phyloP scores from a whole-genome alignment of 2,329 filamentous ascomycete species.

The Tolypocladium tundrense region DNA sequence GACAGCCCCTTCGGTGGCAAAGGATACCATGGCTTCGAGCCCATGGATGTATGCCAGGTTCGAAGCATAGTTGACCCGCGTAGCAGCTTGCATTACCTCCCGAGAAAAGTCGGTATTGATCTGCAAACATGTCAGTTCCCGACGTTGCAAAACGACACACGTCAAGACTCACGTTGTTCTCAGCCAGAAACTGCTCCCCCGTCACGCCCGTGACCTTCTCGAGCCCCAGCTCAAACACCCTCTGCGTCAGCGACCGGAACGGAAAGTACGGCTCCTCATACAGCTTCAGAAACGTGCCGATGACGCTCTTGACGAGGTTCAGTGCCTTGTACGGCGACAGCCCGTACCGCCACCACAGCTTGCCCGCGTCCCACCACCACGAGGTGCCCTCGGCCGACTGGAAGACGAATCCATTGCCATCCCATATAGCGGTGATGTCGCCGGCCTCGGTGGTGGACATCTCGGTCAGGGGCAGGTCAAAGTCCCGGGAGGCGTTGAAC shows the following conservation, averaged over 20 bases:
- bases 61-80: conserved; percentile 88
- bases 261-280: conserved; percentile 80
- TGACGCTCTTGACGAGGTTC: conserved; percentile 58
- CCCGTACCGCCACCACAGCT: conserved; percentile 80
- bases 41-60: conserved; percentile 83
- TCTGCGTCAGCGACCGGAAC: conserved; percentile 64
- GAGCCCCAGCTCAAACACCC: conserved; percentile 58
- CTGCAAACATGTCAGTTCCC: conserved; percentile 14
- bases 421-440: conserved; percentile 67
- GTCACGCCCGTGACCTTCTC: conserved; percentile 56
- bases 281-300: conserved; percentile 65
- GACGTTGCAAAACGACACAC: neutral
- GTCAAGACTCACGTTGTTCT: conserved; percentile 36
- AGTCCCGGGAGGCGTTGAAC: conserved; percentile 57
- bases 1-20: conserved; percentile 78
- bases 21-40: conserved; percentile 80
- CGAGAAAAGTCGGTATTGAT: conserved; percentile 58
- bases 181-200: conserved; percentile 60
- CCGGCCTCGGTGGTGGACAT: conserved; percentile 35
- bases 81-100: conserved; percentile 83
- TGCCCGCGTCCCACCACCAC: conserved; percentile 71
- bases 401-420: conserved; percentile 67
- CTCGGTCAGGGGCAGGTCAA: conserved; percentile 53
- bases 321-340: conserved; percentile 64
- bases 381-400: conserved; percentile 47